phyloP scores from a whole-genome alignment of 2,329 filamentous ascomycete species.

The Trichoderma koningiopsis region DNA sequence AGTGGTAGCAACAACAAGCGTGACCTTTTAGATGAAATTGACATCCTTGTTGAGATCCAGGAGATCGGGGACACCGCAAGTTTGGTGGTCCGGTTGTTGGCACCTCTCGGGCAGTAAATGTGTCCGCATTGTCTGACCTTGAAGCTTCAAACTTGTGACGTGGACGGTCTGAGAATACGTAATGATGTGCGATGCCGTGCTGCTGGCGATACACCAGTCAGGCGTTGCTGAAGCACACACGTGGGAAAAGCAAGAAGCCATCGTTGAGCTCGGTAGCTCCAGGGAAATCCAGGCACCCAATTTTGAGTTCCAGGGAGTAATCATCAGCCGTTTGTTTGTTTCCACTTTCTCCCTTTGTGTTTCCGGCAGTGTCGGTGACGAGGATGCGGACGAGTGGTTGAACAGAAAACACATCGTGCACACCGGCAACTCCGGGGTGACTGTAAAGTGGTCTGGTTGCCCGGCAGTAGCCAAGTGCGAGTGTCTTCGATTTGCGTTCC shows the following conservation, averaged over 20 bases:
- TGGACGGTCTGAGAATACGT: constrained; percentile 8
- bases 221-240: constrained; percentile 4
- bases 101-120: background rate
- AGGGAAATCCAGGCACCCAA: constrained; percentile 1
- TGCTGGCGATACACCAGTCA: constrained; percentile 9
- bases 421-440: constrained; percentile 10
- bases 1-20: background rate
- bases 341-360: background rate
- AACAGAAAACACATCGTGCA: background rate
- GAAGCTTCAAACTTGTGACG: constrained; percentile 16
- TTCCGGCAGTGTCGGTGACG: background rate
- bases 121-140: constrained; percentile 1
- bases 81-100: background rate
- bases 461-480: background rate
- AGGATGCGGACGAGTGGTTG: background rate
- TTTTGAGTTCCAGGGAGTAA: constrained; percentile 6
- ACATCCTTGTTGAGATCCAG: constrained; percentile 16
- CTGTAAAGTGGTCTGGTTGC: background rate
- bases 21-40: constrained; percentile 4
- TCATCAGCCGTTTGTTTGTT: background rate
- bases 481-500: background rate
- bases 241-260: constrained; percentile 9
- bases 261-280: background rate
- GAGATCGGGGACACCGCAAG: constrained; percentile 19
- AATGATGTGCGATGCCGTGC: constrained; percentile 1